Evolutionary conservation across 371 early-diverging fungal genomes (phyloP), one percentile per base, ranked within the genome.

Genomic region (Apophysomyces variabilis): DNA sequence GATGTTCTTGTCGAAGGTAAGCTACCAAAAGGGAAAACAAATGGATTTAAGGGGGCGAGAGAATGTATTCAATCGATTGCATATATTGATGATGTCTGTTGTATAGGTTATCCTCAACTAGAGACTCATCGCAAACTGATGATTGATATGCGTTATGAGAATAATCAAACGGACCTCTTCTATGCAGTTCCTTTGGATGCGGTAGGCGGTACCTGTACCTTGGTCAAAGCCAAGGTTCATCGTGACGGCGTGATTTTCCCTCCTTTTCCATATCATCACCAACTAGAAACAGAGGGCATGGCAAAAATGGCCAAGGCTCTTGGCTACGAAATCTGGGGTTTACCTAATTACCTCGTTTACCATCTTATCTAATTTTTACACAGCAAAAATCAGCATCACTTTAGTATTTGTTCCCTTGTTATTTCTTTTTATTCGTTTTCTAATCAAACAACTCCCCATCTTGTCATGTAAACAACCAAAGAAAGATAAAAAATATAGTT

Each of bases 221-320:
- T 87, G 43, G 85, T 88, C 63, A 84, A 78, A 36, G 89, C 91
- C 8, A 66, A 78, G 32, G 89, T 92, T 4, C 90, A 90, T 66
- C 85, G 90, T 6, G 83, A 85, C 32, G 92, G 91, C 14, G 85
- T 87, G 36, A 80, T 78, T 6, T 91, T 91, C 66, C 92, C 90
- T 11, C 69, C 88, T 0, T 82, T 82, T 58, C 83, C 85, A 35
- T 80, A 86, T 43, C 82, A 87, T 43, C 90, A 91, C 69, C 84
- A 87, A 64, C 85, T 91, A 4, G 92, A 92, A 70, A 92, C 92
- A 8, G 93, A 91, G 76, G 93, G 93, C 1, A 80, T 92, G 72
- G 91, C 90, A 16, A 90, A 89, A 63, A 84, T 90, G 75, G 90
- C 91, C 47, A 90, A 88, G 66, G 83, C 83, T 2, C 66, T 83